Evolutionary conservation across 106 monocot species (phyloP).

Genomic region (Acanthochlamys bracteata): DNA sequence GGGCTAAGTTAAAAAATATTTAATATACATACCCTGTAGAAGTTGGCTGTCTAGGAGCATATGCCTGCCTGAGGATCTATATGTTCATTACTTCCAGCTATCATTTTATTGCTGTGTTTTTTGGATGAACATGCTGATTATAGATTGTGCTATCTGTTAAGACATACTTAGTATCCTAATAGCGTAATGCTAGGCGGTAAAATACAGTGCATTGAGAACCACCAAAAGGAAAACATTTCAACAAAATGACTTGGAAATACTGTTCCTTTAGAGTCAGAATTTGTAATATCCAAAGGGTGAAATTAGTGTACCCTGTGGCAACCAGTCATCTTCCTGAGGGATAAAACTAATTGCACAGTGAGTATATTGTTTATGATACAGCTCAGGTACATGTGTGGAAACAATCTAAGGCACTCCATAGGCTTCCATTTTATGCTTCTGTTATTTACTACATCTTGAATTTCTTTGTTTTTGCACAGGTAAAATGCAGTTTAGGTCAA

Average conservation of each 20-base stretch:
- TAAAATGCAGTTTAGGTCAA: constrained; percentile 98
- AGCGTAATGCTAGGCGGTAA: background rate
- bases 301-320: constrained; percentile 82
- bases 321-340: constrained; percentile 52
- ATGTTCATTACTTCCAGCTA: too few species aligned
- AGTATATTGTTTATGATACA: constrained; percentile 91
- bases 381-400: constrained; percentile 40
- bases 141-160: too few species aligned
- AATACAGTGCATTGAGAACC: constrained; percentile 76
- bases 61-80: too few species aligned
- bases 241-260: constrained; percentile 96
- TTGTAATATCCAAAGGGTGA: constrained; percentile 73
- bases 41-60: too few species aligned
- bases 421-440: background rate
- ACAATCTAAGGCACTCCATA: background rate
- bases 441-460: background rate
- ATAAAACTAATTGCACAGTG: constrained; percentile 86
- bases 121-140: too few species aligned
- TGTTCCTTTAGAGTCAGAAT: constrained; percentile 71
- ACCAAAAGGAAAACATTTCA: constrained; percentile 86
- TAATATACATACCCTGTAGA: too few species aligned
- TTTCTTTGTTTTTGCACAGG: constrained; percentile 27
- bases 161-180: too few species aligned
- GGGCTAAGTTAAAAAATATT: too few species aligned
- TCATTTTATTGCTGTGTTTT: too few species aligned